Conservation (phyloP, 306 rosid species). For the Quercus variabilis region DNA sequence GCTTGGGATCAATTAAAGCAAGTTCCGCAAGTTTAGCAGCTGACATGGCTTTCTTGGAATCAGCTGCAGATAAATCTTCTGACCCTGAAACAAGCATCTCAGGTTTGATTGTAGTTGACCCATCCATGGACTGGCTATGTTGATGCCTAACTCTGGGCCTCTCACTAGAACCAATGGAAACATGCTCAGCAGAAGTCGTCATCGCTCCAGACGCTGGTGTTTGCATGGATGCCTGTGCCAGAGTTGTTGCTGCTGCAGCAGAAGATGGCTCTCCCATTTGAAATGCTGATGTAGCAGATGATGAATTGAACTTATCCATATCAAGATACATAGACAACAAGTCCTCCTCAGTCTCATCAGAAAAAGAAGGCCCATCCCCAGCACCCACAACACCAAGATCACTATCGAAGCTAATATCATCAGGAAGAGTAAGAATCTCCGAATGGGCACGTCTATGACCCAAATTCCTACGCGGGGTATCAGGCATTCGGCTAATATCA, state of each 20-base stretch:
- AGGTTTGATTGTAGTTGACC: conserved; percentile 72
- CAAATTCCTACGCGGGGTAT: conserved; percentile 72
- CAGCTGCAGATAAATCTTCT: conserved; percentile 63
- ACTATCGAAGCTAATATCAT: conserved; percentile 92
- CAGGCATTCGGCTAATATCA: conserved; percentile 92
- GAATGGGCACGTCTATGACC: conserved; percentile 98
- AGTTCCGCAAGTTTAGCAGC: conserved; percentile 94
- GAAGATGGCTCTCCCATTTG: conserved; percentile 65
- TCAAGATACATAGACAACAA: conserved; percentile 87
- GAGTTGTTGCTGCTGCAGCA: conserved; percentile 21
- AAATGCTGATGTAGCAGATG: conserved; percentile 67
- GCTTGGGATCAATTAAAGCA: conserved; percentile 88
- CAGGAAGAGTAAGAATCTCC: conserved; percentile 81
- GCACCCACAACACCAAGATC: conserved; percentile 94
- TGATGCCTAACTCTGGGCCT: conserved; percentile 91
- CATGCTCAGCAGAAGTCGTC: conserved; percentile 42
- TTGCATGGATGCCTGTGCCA: background rate
- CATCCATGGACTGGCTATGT: conserved; percentile 98
- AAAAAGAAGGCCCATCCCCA: conserved; percentile 81
- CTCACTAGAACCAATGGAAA: conserved; percentile 40
- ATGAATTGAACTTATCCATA: conserved; percentile 90
- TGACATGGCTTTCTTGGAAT: conserved; percentile 79
- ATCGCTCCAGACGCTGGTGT: conserved; percentile 28
- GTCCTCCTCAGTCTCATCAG: conserved; percentile 95
- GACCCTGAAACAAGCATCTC: conserved; percentile 77